Conservation (phyloP, 805 yeast genomes). For the Candida odintsovae region DNA sequence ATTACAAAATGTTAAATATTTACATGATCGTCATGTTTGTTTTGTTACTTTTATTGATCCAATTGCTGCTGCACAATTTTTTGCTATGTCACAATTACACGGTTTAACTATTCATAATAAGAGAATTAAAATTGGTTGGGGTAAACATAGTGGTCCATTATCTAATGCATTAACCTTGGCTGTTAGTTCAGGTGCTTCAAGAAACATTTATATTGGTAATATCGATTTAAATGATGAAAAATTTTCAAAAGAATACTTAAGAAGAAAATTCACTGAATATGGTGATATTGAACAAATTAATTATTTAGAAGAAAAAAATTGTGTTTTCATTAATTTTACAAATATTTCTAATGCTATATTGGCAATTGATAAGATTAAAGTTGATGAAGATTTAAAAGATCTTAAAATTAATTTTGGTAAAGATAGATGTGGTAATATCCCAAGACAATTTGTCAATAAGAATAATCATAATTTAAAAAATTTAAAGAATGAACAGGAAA, state of each 20-base stretch:
- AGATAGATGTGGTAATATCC: constrained; percentile 92
- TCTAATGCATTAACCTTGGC: constrained; percentile 84
- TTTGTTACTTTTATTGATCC: constrained; percentile 96
- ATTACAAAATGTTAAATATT: constrained; percentile 72
- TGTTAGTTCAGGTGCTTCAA: constrained; percentile 87
- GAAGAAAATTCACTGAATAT: constrained; percentile 69
- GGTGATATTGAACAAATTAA: constrained; percentile 97
- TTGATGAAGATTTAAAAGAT: constrained; percentile 58
- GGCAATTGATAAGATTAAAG: constrained; percentile 87
- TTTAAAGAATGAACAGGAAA: neutral
- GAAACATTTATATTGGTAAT: constrained; percentile 87
- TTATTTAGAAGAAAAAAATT: constrained; percentile 49
- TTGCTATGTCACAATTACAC: constrained; percentile 87
- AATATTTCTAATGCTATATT: constrained; percentile 86
- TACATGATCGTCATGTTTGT: constrained; percentile 84
- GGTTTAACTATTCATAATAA: constrained; percentile 83
- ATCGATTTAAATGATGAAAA: constrained; percentile 35
- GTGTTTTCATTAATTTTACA: constrained; percentile 30
- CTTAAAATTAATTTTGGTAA: constrained; percentile 89
- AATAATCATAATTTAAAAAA: neutral
- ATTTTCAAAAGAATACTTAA: constrained; percentile 53
- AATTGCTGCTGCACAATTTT: constrained; percentile 95
- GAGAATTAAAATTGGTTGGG: constrained; percentile 94
- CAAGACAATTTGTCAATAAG: constrained; percentile 52
- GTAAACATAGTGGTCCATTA: constrained; percentile 90